Base-by-base conservation (phyloP, 1,284 basidiomycete species). In the Cryptococcus deneoformans region DNA sequence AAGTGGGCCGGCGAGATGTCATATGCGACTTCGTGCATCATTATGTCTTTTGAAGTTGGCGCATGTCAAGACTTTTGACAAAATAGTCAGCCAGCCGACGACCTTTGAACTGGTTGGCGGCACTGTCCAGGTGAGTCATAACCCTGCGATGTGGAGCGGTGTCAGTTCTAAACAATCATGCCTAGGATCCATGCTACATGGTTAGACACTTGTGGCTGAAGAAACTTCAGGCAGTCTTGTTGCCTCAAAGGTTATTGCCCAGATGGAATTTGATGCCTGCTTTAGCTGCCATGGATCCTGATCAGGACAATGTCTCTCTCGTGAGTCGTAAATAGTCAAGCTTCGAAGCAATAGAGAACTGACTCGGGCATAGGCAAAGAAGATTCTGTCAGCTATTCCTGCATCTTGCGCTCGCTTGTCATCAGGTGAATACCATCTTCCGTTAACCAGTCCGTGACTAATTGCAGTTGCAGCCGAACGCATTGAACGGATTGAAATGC, bases 271-370 rank as follows among this genome's bases (percentile, higher is more conserved):
- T 91, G 45, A 84, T 96, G 58, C 86, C 90, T 0, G 94, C 96
- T 79, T 77, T 99, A 39, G 87, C 88, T 0, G 89, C 92, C 0
- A 87, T 92, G 63, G 96, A 99, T 77, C 95, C 95, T 0, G 94
- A 97, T 66, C 76, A 78, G 34, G 92, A 95, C 59, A 83, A 94
- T 39, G 59, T 70, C 12, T 42, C 50, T 7, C 7, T 70, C 45
- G 69, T 76, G 44, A 61, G 71, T 58, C 11, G 29, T 29, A 29
- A 51, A 39, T 47, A 11, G 3, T 34, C n/a, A 42, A 42, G 29
- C 29, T 29, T 29, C 29, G 29, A 29, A 29, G 40, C 5, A 42
- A 42, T 16, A 5, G 35, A n/a, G 24, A 4, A 42, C 39, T 51
- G 37, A 51, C 24, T 16, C 42, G 9, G 6, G 35, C 34, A 29